These are phyloP conservation scores for Vigna angularis DNA, from an alignment of 306 rosid species.

Conservation along the genomic window DNA sequence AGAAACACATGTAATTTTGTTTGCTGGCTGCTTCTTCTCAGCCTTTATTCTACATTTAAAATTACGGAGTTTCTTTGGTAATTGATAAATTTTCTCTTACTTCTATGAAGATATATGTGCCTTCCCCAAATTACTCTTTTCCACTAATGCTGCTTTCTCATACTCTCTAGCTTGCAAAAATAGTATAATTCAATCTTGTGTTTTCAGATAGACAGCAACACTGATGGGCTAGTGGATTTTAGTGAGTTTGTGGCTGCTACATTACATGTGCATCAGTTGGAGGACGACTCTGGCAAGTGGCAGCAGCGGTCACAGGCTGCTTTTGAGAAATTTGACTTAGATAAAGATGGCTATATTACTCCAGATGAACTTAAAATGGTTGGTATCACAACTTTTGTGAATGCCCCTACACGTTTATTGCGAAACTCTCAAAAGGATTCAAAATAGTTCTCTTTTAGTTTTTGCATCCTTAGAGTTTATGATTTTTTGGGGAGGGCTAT, in stretches of 20 bases:
- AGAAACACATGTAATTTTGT: not conserved
- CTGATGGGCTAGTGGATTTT: slow-evolving; percentile 93
- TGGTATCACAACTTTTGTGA: slow-evolving; percentile 35
- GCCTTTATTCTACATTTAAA: slow-evolving; percentile 9
- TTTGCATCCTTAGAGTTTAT: slow-evolving; percentile 31
- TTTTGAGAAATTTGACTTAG: slow-evolving; percentile 83
- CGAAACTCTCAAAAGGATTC: not conserved
- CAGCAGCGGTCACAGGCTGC: slow-evolving; percentile 74
- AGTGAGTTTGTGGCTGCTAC: slow-evolving; percentile 87
- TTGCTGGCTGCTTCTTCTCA: not conserved
- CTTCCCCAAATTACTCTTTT: slow-evolving; percentile 20
- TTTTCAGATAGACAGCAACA: slow-evolving; percentile 82
- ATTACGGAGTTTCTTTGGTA: slow-evolving; percentile 29
- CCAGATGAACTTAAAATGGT: slow-evolving; percentile 90
- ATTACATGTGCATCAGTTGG: slow-evolving; percentile 86
- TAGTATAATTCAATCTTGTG: slow-evolving; percentile 21
- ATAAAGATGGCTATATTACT: slow-evolving; percentile 84
- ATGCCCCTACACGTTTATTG: slow-evolving; percentile 9
- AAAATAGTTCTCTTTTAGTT: slow-evolving; percentile 1
- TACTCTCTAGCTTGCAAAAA: slow-evolving; percentile 30
- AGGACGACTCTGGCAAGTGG: slow-evolving; percentile 85
- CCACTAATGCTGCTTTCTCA: not conserved
- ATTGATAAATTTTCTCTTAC: not conserved
- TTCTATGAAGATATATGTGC: not conserved
- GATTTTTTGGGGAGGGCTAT: not conserved